Percentiles rank a stretch among this genome's conserved stretches.
These are phyloP conservation scores for Leptomonas pyrrhocoris DNA, from an alignment of 208 protist genomes.

Conservation along the genomic window DNA sequence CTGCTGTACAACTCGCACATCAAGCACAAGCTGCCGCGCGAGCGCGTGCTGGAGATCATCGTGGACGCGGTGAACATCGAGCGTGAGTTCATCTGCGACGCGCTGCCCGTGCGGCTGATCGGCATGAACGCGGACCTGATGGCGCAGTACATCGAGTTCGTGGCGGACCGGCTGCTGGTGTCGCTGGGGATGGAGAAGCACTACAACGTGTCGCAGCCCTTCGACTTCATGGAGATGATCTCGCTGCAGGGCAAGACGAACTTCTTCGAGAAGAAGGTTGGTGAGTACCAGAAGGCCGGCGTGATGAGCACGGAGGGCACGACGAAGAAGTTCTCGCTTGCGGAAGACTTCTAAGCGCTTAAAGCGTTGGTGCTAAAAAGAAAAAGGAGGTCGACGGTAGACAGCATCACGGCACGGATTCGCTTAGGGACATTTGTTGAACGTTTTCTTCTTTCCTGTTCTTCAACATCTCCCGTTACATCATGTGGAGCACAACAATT, in stretches of 20 bases:
- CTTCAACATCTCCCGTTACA: too few species aligned
- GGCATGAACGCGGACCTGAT: conserved; percentile 99
- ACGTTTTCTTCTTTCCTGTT: too few species aligned
- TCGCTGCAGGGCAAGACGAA: conserved; percentile 99
- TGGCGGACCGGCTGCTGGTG: conserved; percentile 98
- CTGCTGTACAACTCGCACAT: conserved; percentile 96
- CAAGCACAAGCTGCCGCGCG: conserved; percentile 89
- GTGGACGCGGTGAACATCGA: conserved; percentile 96
- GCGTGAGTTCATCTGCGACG: conserved; percentile 97
- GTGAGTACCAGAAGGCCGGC: conserved; percentile 98
- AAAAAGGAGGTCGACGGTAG: background rate
- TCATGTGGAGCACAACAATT: background rate
- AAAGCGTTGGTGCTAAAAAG: background rate
- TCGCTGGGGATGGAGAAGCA: conserved; percentile 94
- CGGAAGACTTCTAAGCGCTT: conserved; percentile 89
- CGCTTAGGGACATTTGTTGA: too few species aligned
- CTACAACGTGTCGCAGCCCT: conserved; percentile 98
- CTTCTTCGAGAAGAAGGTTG: conserved; percentile 99
- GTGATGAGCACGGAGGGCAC: conserved; percentile 90
- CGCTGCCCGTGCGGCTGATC: conserved; percentile 98
- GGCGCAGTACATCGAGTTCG: conserved; percentile 99
- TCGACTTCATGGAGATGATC: conserved; percentile 99
- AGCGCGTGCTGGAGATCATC: conserved; percentile 91
- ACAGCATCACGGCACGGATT: background rate
- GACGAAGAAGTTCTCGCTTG: conserved; percentile 87